These are phyloP conservation scores for Penicillium corylophilum DNA, from an alignment of 2,329 filamentous ascomycete species.

Conservation along the genomic window DNA sequence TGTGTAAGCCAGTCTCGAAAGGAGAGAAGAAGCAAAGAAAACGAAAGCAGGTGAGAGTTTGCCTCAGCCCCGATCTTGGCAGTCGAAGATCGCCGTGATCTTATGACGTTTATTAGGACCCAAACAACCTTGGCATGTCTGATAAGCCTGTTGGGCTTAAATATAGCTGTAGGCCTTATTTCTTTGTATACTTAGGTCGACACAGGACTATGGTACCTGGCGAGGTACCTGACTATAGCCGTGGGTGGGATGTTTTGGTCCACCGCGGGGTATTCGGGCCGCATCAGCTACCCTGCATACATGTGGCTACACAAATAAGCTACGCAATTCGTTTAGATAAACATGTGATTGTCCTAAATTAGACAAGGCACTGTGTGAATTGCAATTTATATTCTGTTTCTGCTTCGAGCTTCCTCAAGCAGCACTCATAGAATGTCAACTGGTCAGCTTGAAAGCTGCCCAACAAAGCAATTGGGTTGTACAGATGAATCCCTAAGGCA, in stretches of 20 bases:
- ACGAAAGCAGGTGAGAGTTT: conserved; percentile 2
- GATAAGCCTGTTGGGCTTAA: neutral
- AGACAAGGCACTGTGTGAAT: neutral
- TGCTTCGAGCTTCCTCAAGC: neutral
- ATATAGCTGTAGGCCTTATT: neutral
- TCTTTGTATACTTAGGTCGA: neutral
- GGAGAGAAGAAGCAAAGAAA: neutral
- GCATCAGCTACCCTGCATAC: neutral
- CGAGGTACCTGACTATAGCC: neutral
- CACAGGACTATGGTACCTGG: neutral
- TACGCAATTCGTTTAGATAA: neutral
- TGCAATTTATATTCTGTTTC: too few species aligned
- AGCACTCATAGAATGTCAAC: neutral
- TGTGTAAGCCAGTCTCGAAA: neutral
- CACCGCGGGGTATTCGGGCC: neutral
- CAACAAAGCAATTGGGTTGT: neutral
- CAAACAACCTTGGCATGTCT: neutral
- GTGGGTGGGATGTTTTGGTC: neutral
- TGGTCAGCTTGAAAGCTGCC: neutral
- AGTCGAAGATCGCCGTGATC: conserved; percentile 5
- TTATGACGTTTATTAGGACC: conserved; percentile 10
- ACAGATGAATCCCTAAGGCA: too few species aligned
- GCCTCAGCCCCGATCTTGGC: conserved; percentile 17
- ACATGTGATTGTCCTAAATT: neutral
- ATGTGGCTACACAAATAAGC: neutral